Evolutionary conservation across 179 eudicot genomes (phyloP), one percentile per base, ranked within the genome.

Genomic region (Beta macrorhiza): DNA sequence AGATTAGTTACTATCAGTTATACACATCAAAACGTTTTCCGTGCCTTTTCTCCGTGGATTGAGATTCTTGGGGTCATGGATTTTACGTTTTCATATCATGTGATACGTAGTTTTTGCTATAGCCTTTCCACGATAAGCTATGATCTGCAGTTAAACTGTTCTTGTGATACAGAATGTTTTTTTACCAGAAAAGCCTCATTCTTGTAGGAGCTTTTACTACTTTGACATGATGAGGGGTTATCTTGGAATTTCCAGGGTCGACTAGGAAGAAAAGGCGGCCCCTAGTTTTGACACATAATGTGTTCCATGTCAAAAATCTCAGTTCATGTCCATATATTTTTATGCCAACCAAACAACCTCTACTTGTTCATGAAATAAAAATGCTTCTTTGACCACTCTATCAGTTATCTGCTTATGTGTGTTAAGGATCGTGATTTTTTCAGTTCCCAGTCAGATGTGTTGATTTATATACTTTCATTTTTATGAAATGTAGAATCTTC

Each of bases 51-150:
- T 52, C 14, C 67, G 61, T 10, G 3, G 29, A 70, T 70, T 80
- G 57, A 68, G 72, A 45, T 74, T 58, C 37, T 58, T 22, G 70
- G 76, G 65, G 51, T 63, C 75, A 62, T 63, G 55, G 51, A 32
- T 29, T 58, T 59, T 7, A 53, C 58, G 74, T 37, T 42, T 59
- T 76, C 75, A 45, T 70, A 37, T 13, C 69, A 13, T 77, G 5
- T 47, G 63, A 45, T 7, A 52, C 32, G 20, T 56, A 42, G 20
- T 59, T 32, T 70, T 45, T 45, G 44, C 10, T 44, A 32, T 45
- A 58, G 67, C 52, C 32, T 67, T 52, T 53, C 8, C 47, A 51
- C 62, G 29, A 59, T 63, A 7, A 8, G 44, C 37, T 13, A 72
- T 22, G 20, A 19, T 72, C 3, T 11, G 17, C 42, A 44, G 44